Evolutionary conservation across 108 stramenopile genomes (phyloP).

Genomic region (Conticribra guillardii): DNA sequence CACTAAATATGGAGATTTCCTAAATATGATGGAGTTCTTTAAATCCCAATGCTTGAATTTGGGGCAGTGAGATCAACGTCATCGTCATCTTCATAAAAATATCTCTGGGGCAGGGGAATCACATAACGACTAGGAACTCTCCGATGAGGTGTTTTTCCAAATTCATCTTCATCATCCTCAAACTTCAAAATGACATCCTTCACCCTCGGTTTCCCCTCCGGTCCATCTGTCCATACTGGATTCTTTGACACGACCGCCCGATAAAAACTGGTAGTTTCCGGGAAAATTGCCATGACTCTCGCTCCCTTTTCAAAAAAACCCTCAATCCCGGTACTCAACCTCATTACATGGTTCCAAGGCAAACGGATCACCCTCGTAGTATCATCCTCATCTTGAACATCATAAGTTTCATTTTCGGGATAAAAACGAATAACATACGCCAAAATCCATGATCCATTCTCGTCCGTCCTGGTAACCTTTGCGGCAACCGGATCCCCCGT

Average conservation of each 20-base stretch:
- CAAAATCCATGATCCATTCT: slow-evolving; percentile 96
- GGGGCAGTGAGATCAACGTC: slow-evolving; percentile 81
- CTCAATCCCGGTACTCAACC: slow-evolving; percentile 82
- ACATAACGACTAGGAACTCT: slow-evolving; percentile 94
- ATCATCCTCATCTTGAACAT: slow-evolving; percentile 97
- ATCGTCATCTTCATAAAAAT: slow-evolving; percentile 89
- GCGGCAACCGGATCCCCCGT: slow-evolving; percentile 95
- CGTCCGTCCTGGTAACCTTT: slow-evolving; percentile 93
- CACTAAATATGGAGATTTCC: not conserved
- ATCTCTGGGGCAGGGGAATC: slow-evolving; percentile 80
- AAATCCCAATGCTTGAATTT: slow-evolving; percentile 14
- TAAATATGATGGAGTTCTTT: not conserved
- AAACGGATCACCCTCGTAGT: slow-evolving; percentile 91
- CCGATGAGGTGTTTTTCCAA: slow-evolving; percentile 91
- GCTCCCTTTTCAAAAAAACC: slow-evolving; percentile 87
- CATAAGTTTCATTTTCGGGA: slow-evolving; percentile 90
- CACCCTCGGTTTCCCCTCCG: slow-evolving; percentile 68
- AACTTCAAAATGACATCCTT: slow-evolving; percentile 96
- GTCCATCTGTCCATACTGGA: slow-evolving; percentile 75
- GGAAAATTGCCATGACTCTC: slow-evolving; percentile 98
- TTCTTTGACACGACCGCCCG: slow-evolving; percentile 86
- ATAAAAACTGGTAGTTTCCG: slow-evolving; percentile 97
- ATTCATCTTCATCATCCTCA: slow-evolving; percentile 95
- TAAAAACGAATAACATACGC: slow-evolving; percentile 90
- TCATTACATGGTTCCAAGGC: slow-evolving; percentile 93